Base-by-base conservation (phyloP, 177 flowering plant genomes). In the Vitis hybrid region DNA sequence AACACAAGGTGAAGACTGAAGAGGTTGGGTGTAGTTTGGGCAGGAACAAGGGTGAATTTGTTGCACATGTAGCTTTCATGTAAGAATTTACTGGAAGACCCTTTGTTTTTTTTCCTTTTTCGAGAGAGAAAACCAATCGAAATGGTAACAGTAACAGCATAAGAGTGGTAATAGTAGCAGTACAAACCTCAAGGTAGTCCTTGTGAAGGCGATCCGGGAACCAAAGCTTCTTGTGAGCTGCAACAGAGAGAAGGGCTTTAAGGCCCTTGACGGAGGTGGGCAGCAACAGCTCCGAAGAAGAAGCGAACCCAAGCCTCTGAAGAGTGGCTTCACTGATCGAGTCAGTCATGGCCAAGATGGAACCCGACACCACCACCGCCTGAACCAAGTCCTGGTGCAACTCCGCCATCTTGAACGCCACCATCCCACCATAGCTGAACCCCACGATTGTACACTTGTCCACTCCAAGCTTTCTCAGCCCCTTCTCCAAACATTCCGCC, bases 341-440 rank as follows among this genome's bases (percentile, higher is more conserved):
- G 63, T 91, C 91, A 2, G 93, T 89, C 93, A 88, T 84, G 26
- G 89, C 86, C 17, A 87, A 13, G 17, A 90, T 73, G 12, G 97
- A 92, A 3, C 97, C 94, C 0, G 97, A 88, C 1, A 92, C 64
- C 49, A 92, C 97, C 81, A 92, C 12, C 17, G 83, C 81, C n/a
- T 70, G 51, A 32, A 94, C 89, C 78, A 92, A n/a, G 3, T 83
- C 80, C 1, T 95, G 92, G 26, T 83, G 69, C 66, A 75, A 15
- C 75, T 88, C 87, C 8, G 92, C 93, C 82, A 94, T 76, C 84
- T 90, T 89, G 32, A 92, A 91, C 13, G 88, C 91, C 67, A 94
- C 97, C 87, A 94, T 88, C 6, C 98, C 98, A 2, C 97, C 98
- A 39, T 94, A 94, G 73, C 97, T 92, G 66, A 94, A 91, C 61